phyloP scores from a whole-genome alignment of 495 filamentous ascomycete genomes.

The Peziza echinospora region DNA sequence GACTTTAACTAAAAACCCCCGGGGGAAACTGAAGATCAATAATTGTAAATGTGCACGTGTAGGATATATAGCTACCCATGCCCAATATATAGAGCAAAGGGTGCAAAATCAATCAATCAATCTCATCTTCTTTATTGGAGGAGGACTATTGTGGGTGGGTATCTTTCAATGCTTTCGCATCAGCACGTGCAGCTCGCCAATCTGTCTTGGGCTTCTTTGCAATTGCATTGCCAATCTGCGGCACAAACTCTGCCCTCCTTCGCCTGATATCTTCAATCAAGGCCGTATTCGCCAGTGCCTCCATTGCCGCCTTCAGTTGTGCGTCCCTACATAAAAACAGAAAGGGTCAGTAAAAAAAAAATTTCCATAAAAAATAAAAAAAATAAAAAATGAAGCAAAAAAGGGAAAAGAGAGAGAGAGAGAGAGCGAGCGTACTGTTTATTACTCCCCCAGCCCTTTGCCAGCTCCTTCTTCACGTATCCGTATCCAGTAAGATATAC shows the following conservation, averaged over 20 bases:
- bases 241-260: background rate
- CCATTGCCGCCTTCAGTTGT: constrained; percentile 2
- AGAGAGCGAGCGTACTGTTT: constrained; percentile 16
- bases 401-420: background rate
- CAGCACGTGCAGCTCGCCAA: too few species aligned
- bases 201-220: too few species aligned
- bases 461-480: constrained; percentile 9
- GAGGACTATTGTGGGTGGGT: background rate
- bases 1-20: too few species aligned
- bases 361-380: too few species aligned
- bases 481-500: constrained; percentile 17
- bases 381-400: too few species aligned
- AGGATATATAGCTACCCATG: too few species aligned
- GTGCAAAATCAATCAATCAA: background rate
- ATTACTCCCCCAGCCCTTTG: constrained; percentile 15
- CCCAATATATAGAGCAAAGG: too few species aligned
- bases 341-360: too few species aligned
- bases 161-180: too few species aligned
- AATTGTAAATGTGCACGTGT: too few species aligned
- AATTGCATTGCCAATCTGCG: background rate
- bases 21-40: too few species aligned
- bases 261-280: background rate
- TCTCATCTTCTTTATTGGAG: background rate
- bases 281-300: constrained; percentile 2
- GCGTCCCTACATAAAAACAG: too few species aligned